Evolutionary conservation across 768 basidiomycete genomes (phyloP).

Genomic region (Pulveroboletus sp.): DNA sequence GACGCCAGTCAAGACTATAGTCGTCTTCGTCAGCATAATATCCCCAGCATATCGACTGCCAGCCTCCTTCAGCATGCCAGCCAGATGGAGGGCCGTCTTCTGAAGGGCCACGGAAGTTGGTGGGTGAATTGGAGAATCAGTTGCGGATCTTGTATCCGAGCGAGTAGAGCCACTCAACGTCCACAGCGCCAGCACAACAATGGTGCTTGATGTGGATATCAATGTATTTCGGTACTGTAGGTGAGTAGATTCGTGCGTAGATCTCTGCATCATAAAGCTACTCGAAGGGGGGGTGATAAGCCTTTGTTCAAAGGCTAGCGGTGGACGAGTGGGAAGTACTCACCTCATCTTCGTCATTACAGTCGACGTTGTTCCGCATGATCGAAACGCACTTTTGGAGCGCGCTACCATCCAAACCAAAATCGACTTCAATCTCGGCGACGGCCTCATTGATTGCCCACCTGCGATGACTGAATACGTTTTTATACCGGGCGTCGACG

Average conservation of each 20-base stretch:
- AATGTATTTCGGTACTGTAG: conserved; percentile 8
- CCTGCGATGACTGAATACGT: neutral
- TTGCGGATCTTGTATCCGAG: conserved; percentile 7
- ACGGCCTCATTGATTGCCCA: neutral
- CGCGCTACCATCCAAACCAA: neutral
- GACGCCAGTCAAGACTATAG: neutral
- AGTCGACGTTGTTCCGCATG: neutral
- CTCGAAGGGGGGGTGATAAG: too few species aligned
- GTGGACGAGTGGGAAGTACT: neutral
- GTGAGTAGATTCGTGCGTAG: conserved; percentile 5
- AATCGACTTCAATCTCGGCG: conserved; percentile 1
- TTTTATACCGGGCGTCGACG: neutral
- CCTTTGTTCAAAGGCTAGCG: too few species aligned
- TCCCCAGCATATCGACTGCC: conserved; percentile 17
- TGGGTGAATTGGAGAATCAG: neutral
- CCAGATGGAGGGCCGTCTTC: neutral
- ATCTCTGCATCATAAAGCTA: conserved; percentile 3
- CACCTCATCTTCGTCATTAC: neutral
- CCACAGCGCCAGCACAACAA: too few species aligned
- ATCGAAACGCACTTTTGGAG: conserved; percentile 11
- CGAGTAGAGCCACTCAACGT: conserved; percentile 15
- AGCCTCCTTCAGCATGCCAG: conserved; percentile 6
- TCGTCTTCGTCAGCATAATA: conserved; percentile 6
- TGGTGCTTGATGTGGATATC: conserved; percentile 17
- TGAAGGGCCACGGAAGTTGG: neutral